These are phyloP conservation scores for Leccinum pellstonianum DNA, from an alignment of 768 basidiomycete species.

Conservation along the genomic window DNA sequence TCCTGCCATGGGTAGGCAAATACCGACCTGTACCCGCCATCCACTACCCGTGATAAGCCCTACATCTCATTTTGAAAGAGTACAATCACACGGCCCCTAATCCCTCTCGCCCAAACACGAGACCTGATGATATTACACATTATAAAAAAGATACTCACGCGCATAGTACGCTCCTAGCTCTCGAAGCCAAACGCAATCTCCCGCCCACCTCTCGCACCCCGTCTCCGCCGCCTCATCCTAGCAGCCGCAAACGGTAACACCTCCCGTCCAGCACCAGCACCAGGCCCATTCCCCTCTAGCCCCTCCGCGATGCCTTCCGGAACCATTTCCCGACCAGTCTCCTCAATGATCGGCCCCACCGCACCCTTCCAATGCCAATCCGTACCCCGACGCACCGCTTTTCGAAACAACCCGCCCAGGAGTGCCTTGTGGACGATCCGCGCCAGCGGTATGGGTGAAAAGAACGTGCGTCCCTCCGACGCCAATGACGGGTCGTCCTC, in stretches of 20 bases:
- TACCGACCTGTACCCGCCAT: too few species aligned
- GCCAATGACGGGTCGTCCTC: background rate
- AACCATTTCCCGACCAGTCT: conserved; percentile 22
- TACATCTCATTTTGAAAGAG: too few species aligned
- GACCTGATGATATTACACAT: background rate
- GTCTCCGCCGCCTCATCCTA: conserved; percentile 24
- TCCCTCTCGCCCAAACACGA: background rate
- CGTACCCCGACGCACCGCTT: conserved; percentile 12
- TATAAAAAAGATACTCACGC: background rate
- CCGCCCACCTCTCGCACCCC: conserved; percentile 19
- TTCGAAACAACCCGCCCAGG: conserved; percentile 22
- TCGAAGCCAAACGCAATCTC: conserved; percentile 17
- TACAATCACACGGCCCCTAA: too few species aligned
- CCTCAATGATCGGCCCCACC: conserved; percentile 13
- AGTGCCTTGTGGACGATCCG: conserved; percentile 24
- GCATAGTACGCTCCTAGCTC: background rate
- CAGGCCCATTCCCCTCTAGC: background rate
- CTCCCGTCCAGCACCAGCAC: background rate
- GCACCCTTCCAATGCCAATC: conserved; percentile 29
- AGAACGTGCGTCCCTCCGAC: conserved; percentile 3
- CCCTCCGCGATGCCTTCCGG: conserved; percentile 1
- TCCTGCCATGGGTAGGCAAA: too few species aligned
- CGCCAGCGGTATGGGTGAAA: conserved; percentile 22
- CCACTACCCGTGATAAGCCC: too few species aligned
- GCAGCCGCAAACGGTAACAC: conserved; percentile 24